phyloP scores from a whole-genome alignment of 2,329 filamentous ascomycete species.

The Pseudogymnoascus sp. region DNA sequence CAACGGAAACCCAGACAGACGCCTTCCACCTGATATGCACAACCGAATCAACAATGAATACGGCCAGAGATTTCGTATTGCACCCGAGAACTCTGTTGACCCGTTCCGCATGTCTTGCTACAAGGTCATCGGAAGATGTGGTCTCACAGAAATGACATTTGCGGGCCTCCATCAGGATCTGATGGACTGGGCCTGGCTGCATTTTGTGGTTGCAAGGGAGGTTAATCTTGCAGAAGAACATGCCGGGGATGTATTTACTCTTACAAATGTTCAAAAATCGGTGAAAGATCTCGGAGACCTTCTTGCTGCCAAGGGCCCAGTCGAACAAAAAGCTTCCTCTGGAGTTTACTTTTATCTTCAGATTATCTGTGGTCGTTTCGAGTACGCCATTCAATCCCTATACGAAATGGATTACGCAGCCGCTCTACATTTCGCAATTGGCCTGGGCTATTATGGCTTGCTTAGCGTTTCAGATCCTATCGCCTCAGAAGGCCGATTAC shows the following conservation, averaged over 20 bases:
- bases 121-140: conserved; percentile 84
- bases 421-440: conserved; percentile 89
- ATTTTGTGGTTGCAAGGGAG: conserved; percentile 61
- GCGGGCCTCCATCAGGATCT: conserved; percentile 56
- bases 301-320: conserved; percentile 74
- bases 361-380: conserved; percentile 83
- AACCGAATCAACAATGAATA: conserved; percentile 87
- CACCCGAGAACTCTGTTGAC: conserved; percentile 79
- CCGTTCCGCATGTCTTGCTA: conserved; percentile 96
- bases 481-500: conserved; percentile 61
- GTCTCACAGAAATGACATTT: conserved; percentile 55
- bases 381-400: conserved; percentile 84
- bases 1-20: conserved; percentile 64
- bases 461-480: conserved; percentile 78
- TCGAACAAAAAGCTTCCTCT: conserved; percentile 64
- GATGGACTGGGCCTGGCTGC: conserved; percentile 65
- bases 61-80: conserved; percentile 73
- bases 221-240: conserved; percentile 55
- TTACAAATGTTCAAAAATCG: conserved; percentile 64
- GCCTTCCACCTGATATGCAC: conserved; percentile 70
- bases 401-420: conserved; percentile 89
- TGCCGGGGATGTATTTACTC: conserved; percentile 56
- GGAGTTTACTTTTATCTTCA: conserved; percentile 93
- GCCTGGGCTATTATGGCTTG: conserved; percentile 80
- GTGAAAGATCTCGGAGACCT: conserved; percentile 84